Base-by-base conservation (phyloP, 2,329 filamentous ascomycete genomes). In the Penicillium olsonii region DNA sequence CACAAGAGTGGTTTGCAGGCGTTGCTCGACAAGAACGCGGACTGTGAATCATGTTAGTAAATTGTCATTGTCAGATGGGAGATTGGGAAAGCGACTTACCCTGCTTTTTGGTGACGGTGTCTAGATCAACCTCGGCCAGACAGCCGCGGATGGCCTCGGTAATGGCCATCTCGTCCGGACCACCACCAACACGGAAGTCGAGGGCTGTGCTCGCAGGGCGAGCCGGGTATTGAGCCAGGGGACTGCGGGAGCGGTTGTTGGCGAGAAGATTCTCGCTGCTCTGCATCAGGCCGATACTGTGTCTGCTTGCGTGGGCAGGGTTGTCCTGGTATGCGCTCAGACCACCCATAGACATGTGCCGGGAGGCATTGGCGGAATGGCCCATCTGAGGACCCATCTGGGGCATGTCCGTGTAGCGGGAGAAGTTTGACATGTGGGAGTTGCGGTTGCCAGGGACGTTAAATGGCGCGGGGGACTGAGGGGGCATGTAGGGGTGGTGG, bases 71-170 rank as follows among this genome's bases (percentile, higher is more conserved):
- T n/a, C 18, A 11, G 12, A 45, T 31, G n/a, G 4, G 9, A 29
- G 18, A 33, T 7, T 15, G 10, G 18, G 14, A 12, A 27, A 11
- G 15, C 8, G 33, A 67, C 70, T 76, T 76, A 68, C 84, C 75
- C 75, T 97, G 92, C 77, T 99, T 99, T 84, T 97, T 99, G 6
- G 94, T 99, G 40, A 97, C 90, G n/a, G 83, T 92, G 69, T 99
- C 94, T 35, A 99, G 79, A 70, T 99, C 92, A 0, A 96, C 91
- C 64, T 96, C 92, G 14, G 80, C 75, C 54, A 99, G 78, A 61
- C 94, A 94, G 42, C 81, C 78, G 64, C 90, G 87, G 54, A 97
- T 92, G 1, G 89, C 88, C 53, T 95, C 88, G 15, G 90, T 80
- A 57, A 99, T 96, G 53, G 84, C 81, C 38, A 77, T 78, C 63